A percentile compares a stretch with the other conserved stretches of the same genome.
Conservation (phyloP, 768 basidiomycete genomes). For the Mycena vitilis region DNA sequence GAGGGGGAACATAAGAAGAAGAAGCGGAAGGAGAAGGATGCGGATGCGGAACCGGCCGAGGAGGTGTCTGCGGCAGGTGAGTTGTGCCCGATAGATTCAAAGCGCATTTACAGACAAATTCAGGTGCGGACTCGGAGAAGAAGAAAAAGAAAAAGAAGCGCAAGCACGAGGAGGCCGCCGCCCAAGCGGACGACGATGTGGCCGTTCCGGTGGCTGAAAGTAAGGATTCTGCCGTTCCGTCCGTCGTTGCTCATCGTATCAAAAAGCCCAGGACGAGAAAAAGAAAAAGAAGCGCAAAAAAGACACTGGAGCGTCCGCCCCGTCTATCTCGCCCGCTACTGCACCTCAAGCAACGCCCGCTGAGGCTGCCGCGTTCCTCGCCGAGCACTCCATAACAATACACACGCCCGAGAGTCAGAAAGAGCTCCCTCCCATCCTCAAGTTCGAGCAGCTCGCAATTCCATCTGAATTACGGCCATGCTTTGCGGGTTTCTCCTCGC, state of each 20-base stretch:
- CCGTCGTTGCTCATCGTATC: slow-evolving; percentile 9
- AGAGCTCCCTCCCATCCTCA: slow-evolving; percentile 71
- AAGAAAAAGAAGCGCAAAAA: slow-evolving; percentile 56
- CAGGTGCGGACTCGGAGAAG: slow-evolving; percentile 24
- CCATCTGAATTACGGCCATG: slow-evolving; percentile 69
- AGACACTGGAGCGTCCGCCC: slow-evolving; percentile 34
- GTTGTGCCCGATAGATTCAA: no score
- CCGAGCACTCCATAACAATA: slow-evolving; percentile 80
- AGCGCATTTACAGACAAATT: neutral
- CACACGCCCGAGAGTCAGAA: slow-evolving; percentile 60
- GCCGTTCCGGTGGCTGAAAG: slow-evolving; percentile 45
- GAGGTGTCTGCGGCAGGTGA: no score
- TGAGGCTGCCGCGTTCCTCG: slow-evolving; percentile 73
- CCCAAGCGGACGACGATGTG: slow-evolving; percentile 41
- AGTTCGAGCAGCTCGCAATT: slow-evolving; percentile 79
- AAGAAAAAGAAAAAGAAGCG: slow-evolving; percentile 40
- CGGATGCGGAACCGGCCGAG: slow-evolving; percentile 42
- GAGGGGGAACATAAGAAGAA: slow-evolving; percentile 39
- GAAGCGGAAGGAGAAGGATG: slow-evolving; percentile 35
- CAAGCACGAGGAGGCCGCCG: slow-evolving; percentile 53
- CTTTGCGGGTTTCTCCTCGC: slow-evolving; percentile 81
- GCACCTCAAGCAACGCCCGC: slow-evolving; percentile 42
- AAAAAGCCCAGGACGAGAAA: slow-evolving; percentile 50
- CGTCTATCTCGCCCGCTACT: slow-evolving; percentile 40
- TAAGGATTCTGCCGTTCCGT: slow-evolving; percentile 28